Conservation (phyloP, 2,329 filamentous ascomycete genomes). For the Phaeosphaeria sp. region DNA sequence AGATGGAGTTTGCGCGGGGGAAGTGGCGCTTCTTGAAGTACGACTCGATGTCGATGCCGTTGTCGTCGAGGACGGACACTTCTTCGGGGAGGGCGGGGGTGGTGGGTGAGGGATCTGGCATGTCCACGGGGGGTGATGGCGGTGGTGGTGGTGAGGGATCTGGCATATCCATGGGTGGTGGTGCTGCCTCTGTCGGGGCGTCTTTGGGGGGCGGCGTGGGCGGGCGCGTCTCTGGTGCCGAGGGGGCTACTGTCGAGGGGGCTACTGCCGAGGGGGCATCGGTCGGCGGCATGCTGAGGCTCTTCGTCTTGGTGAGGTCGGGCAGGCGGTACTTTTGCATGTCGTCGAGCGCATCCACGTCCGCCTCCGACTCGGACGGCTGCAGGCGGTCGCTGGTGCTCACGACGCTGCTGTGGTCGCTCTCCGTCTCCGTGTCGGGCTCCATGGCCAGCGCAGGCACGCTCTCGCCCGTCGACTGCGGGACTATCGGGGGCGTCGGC, state of each 20-base stretch:
- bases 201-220: conserved; percentile 63
- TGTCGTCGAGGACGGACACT: conserved; percentile 41
- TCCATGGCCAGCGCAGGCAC: conserved; percentile 48
- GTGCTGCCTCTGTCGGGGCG: conserved; percentile 17
- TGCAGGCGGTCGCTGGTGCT: conserved; percentile 62
- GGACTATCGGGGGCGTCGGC: conserved; percentile 16
- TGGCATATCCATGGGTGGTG: neutral
- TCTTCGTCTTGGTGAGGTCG: conserved; percentile 73
- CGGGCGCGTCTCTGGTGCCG: conserved; percentile 18
- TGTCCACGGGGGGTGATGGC: conserved; percentile 9
- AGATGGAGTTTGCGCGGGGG: conserved; percentile 78
- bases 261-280: neutral
- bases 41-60: conserved; percentile 59
- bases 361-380: conserved; percentile 58
- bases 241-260: neutral
- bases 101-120: conserved; percentile 48
- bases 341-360: conserved; percentile 69
- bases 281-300: conserved; percentile 30
- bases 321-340: conserved; percentile 77
- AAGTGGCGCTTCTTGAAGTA: conserved; percentile 72
- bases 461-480: conserved; percentile 46
- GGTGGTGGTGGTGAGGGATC: conserved; percentile 45
- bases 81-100: conserved; percentile 24
- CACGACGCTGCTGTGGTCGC: conserved; percentile 56
- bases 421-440: conserved; percentile 51